These are phyloP conservation scores for Plasmodiophora brassicae DNA, from an alignment of 208 protist genomes.

Conservation along the genomic window DNA sequence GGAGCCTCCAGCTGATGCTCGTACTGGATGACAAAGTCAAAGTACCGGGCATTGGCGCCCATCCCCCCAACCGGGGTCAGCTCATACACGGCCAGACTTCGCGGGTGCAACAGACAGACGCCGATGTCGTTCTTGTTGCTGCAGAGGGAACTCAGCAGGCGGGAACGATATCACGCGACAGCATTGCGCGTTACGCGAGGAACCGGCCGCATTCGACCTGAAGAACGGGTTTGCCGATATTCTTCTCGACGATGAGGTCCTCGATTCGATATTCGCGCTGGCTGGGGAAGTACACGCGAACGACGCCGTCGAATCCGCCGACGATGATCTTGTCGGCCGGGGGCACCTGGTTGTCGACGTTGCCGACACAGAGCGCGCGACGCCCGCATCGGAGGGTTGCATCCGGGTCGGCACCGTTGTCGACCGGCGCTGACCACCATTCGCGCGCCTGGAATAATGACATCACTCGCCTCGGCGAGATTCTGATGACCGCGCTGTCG, in stretches of 20 bases:
- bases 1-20: neutral
- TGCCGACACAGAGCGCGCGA: neutral
- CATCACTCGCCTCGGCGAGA: too few relatives aligned
- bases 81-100: neutral
- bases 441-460: neutral
- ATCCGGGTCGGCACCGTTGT: neutral
- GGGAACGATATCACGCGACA: neutral
- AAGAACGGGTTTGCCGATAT: neutral
- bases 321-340: neutral
- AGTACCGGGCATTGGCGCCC: neutral
- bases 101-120: neutral
- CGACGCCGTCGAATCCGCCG: neutral
- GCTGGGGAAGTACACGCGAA: neutral
- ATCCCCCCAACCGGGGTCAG: neutral
- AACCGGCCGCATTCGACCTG: neutral
- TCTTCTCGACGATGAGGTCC: neutral
- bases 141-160: neutral
- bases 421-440: neutral
- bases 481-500: too few relatives aligned
- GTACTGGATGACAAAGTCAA: neutral
- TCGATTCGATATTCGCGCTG: neutral
- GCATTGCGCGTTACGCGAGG: neutral
- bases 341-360: slow-evolving; percentile 27
- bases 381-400: neutral
- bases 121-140: neutral